Conservation (phyloP, 495 filamentous ascomycete genomes). For the Penicillium cosmopolitanum region DNA sequence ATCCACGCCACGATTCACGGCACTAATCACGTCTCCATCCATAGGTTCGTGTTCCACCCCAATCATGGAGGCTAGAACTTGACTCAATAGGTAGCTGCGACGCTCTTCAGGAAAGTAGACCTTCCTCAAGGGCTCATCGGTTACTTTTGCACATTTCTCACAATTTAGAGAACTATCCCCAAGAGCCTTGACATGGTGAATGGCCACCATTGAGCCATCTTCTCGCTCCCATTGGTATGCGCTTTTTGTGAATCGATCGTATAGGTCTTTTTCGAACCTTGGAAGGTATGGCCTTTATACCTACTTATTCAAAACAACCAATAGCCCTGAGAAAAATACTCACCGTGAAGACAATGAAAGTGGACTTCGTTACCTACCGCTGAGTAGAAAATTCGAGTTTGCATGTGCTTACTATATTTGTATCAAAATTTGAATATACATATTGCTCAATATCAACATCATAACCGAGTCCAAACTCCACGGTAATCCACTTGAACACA, state of each 20-base stretch:
- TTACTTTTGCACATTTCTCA: slow-evolving; percentile 10
- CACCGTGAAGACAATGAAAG: no score
- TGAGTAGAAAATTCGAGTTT: no score
- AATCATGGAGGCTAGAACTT: slow-evolving; percentile 19
- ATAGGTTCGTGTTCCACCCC: slow-evolving; percentile 1
- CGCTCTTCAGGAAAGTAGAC: slow-evolving; percentile 5
- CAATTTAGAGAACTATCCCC: slow-evolving; percentile 5
- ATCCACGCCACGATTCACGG: no score
- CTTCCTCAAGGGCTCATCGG: slow-evolving; percentile 10
- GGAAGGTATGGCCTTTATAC: slow-evolving; percentile 1
- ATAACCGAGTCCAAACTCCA: slow-evolving; percentile 1
- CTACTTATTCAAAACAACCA: no score
- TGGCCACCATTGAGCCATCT: slow-evolving; percentile 3
- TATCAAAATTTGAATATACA: neutral
- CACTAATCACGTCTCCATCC: no score
- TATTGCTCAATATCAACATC: neutral
- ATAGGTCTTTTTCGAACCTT: slow-evolving; percentile 1
- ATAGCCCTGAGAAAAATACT: no score
- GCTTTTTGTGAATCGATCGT: slow-evolving; percentile 10
- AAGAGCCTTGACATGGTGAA: neutral
- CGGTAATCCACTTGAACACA: neutral
- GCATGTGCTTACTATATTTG: neutral
- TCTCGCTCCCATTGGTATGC: slow-evolving; percentile 7
- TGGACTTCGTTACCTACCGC: no score
- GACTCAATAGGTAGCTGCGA: slow-evolving; percentile 14